phyloP scores from a whole-genome alignment of 1,284 basidiomycete genomes.

The Trametes hirsuta region DNA sequence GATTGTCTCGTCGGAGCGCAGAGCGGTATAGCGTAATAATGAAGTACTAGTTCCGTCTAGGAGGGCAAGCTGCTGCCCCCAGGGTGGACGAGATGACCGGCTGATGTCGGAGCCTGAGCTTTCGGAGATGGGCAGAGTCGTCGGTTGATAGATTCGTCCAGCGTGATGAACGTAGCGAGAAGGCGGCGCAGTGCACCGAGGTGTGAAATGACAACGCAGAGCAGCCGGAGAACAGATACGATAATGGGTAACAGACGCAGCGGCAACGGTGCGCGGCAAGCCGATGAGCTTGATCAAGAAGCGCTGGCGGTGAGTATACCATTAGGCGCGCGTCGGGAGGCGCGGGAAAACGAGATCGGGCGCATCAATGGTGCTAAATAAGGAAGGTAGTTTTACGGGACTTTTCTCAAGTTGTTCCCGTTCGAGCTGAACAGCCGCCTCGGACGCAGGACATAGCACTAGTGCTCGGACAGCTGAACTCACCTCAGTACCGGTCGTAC shows the following conservation, averaged over 20 bases:
- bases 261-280: neutral
- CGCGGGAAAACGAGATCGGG: conserved; percentile 8
- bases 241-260: neutral
- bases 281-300: neutral
- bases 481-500: neutral
- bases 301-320: neutral
- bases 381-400: neutral
- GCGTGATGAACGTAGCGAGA: neutral
- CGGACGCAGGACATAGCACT: too few species aligned
- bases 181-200: neutral
- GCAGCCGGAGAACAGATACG: neutral
- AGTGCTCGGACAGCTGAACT: neutral
- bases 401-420: neutral
- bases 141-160: conserved; percentile 4
- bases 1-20: neutral
- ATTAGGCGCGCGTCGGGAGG: neutral
- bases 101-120: conserved; percentile 3
- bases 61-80: neutral
- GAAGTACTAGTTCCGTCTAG: neutral
- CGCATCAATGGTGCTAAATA: neutral
- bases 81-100: neutral
- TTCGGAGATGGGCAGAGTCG: neutral
- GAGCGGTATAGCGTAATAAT: neutral
- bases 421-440: too few species aligned
- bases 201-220: neutral